Percentiles rank a stretch among this genome's conserved stretches.
phyloP scores from a whole-genome alignment of 306 rosid genomes.

The Macrotyloma uniflorum region DNA sequence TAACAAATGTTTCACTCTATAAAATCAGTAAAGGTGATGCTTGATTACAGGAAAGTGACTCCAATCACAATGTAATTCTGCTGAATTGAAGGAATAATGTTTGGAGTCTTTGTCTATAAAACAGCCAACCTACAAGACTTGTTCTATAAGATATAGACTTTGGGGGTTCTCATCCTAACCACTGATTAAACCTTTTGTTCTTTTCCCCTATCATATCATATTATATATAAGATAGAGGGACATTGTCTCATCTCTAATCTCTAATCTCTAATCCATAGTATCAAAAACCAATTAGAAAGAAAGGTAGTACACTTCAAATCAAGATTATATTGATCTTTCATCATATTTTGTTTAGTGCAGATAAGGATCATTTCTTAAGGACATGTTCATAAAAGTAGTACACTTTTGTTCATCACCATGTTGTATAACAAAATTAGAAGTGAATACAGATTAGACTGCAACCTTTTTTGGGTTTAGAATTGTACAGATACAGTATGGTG shows the following conservation, averaged over 20 bases:
- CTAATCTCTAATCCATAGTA: constrained; percentile 23
- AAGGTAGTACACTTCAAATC: constrained; percentile 6
- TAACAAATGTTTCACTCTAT: neutral
- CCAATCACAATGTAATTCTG: constrained; percentile 37
- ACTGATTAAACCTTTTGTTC: constrained; percentile 45
- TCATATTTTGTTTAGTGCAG: constrained; percentile 17
- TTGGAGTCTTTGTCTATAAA: constrained; percentile 34
- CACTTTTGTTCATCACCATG: constrained; percentile 5
- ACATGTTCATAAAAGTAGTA: neutral
- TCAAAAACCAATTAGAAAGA: constrained; percentile 28
- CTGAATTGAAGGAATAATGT: constrained; percentile 48
- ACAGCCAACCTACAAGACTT: constrained; percentile 40
- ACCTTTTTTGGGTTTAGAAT: too few relatives aligned
- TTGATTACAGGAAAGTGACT: constrained; percentile 54
- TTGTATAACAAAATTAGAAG: neutral
- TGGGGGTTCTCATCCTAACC: constrained; percentile 46
- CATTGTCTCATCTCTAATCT: constrained; percentile 32
- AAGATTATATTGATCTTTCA: constrained; percentile 15
- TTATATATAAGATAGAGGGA: constrained; percentile 30
- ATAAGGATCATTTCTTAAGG: constrained; percentile 5
- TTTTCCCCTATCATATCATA: constrained; percentile 24
- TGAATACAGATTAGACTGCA: neutral
- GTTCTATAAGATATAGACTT: constrained; percentile 42
- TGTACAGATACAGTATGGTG: neutral
- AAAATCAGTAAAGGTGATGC: constrained; percentile 37